Conservation (phyloP, 805 yeast genomes). For the Kodamaea kaohsiungensis region DNA sequence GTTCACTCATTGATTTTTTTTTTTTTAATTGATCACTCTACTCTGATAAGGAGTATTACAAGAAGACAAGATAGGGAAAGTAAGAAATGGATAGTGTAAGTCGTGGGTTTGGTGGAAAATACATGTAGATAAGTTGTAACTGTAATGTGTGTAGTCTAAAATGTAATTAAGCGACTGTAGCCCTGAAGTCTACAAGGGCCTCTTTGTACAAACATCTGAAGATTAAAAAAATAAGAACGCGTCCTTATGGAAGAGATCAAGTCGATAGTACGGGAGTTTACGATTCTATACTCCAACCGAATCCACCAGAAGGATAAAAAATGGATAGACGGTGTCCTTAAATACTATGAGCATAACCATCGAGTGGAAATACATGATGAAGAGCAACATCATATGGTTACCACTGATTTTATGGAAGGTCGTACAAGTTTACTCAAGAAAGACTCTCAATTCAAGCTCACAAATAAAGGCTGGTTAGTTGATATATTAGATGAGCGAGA, state of each 20-base stretch:
- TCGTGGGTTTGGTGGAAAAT: too few species aligned
- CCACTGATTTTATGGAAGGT: slow-evolving; percentile 34
- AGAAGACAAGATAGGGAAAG: not conserved
- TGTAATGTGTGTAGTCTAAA: too few species aligned
- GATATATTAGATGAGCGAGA: slow-evolving; percentile 11
- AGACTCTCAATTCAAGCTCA: slow-evolving; percentile 26
- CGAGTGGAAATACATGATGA: slow-evolving; percentile 46
- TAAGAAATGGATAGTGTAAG: too few species aligned
- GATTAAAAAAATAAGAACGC: not conserved
- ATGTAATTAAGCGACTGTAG: too few species aligned
- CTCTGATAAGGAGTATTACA: not conserved
- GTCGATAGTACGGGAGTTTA: slow-evolving; percentile 48
- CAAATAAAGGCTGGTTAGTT: slow-evolving; percentile 26
- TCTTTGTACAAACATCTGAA: not conserved
- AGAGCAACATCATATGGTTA: slow-evolving; percentile 29
- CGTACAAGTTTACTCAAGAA: slow-evolving; percentile 11
- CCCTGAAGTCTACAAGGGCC: too few species aligned
- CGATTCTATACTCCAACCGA: slow-evolving; percentile 48
- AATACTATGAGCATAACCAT: slow-evolving; percentile 48
- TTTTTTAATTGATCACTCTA: not conserved
- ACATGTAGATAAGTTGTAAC: too few species aligned
- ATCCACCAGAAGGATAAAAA: slow-evolving; percentile 46
- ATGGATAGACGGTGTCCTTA: slow-evolving; percentile 54
- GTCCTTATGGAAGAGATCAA: slow-evolving; percentile 6
- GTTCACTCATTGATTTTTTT: not conserved